These are phyloP conservation scores for Kluyveromyces marxianus DNA, from an alignment of 1,139 yeast genomes.

Conservation along the genomic window DNA sequence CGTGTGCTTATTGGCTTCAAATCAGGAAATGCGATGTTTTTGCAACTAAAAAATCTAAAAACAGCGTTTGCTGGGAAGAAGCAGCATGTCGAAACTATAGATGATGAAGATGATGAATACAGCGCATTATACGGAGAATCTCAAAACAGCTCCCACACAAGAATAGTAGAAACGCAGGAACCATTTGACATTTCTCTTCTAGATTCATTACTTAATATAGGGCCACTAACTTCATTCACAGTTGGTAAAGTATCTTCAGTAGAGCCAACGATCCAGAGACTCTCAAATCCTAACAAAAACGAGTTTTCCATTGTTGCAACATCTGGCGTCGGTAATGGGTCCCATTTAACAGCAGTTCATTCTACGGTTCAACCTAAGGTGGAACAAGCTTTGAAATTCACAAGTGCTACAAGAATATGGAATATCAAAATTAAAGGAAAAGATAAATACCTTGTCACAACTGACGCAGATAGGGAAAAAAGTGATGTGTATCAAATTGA, in stretches of 20 bases:
- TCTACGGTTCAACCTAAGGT: constrained; percentile 61
- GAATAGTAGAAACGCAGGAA: constrained; percentile 23
- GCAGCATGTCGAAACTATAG: constrained; percentile 7
- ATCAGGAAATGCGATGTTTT: constrained; percentile 27
- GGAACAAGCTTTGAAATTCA: constrained; percentile 64
- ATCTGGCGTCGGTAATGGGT: constrained; percentile 53
- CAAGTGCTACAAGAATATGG: constrained; percentile 72
- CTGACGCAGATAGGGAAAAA: constrained; percentile 55
- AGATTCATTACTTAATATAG: constrained; percentile 58
- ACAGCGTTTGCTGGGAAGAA: constrained; percentile 24
- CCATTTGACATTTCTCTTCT: constrained; percentile 37
- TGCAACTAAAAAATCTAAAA: constrained; percentile 25
- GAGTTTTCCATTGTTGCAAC: constrained; percentile 65
- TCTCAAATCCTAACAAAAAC: constrained; percentile 57
- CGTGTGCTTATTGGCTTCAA: constrained; percentile 27
- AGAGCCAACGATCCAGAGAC: constrained; percentile 49
- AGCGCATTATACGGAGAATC: constrained; percentile 29
- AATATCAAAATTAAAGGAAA: constrained; percentile 42
- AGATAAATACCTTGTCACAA: constrained; percentile 58
- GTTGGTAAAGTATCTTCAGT: constrained; percentile 53
- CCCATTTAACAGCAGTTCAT: constrained; percentile 52
- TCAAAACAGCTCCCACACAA: constrained; percentile 21
- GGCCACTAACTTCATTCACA: constrained; percentile 68
- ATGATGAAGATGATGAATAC: constrained; percentile 28
- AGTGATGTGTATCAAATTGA: constrained; percentile 72